phyloP scores from a whole-genome alignment of 805 yeast species.

The Cyberlindnera amylophila region DNA sequence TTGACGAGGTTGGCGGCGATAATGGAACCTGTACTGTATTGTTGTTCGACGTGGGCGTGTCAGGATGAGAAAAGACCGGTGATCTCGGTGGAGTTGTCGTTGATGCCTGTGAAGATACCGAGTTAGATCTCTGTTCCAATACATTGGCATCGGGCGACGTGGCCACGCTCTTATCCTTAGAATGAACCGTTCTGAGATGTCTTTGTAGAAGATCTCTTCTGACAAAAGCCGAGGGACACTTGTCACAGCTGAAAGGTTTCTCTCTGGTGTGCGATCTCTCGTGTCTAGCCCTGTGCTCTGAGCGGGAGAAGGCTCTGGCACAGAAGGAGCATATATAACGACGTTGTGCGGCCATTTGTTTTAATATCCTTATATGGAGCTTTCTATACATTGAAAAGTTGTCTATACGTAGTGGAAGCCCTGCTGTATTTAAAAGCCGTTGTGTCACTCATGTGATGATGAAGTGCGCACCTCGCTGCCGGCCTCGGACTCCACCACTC shows the following conservation, averaged over 20 bases:
- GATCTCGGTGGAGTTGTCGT: conserved; percentile 1
- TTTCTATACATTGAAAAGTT: too few species aligned
- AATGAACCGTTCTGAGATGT: conserved; percentile 77
- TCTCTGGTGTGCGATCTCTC: conserved; percentile 79
- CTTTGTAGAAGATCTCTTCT: conserved; percentile 73
- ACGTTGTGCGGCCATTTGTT: conserved; percentile 44
- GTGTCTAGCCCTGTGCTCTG: conserved; percentile 75
- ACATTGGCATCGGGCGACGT: too few species aligned
- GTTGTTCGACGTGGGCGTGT: background rate
- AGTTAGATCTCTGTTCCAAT: background rate
- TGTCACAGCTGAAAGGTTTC: conserved; percentile 71
- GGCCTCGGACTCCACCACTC: conserved; percentile 9
- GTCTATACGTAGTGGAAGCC: too few species aligned
- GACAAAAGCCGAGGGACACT: conserved; percentile 71
- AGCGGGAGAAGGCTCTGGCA: conserved; percentile 73
- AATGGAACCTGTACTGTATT: background rate
- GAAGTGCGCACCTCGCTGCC: conserved; percentile 2
- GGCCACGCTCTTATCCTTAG: conserved; percentile 10
- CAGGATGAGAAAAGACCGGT: background rate
- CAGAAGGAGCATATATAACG: conserved; percentile 77
- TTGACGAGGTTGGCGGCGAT: background rate
- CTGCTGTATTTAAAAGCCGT: too few species aligned
- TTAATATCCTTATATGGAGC: too few species aligned
- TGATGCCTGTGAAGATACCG: conserved; percentile 1
- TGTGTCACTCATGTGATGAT: too few species aligned